A percentile compares a stretch with the other conserved stretches of the same genome.
phyloP scores from a whole-genome alignment of 2,329 filamentous ascomycete genomes.

The Microdochium bolleyi region DNA sequence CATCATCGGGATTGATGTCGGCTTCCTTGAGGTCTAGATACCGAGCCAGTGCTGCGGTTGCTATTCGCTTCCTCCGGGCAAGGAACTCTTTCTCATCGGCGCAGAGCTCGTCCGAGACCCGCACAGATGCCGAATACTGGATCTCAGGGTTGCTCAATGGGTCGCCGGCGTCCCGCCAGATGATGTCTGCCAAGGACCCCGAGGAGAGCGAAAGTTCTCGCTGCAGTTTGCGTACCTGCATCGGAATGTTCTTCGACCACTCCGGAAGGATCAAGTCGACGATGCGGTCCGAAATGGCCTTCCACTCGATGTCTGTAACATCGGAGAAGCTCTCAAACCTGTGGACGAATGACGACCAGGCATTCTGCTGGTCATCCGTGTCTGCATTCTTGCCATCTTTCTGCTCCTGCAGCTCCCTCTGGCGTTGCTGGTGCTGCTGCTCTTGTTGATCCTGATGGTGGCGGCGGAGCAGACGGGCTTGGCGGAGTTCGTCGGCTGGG shows the following conservation, averaged over 20 bases:
- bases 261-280: conserved; percentile 69
- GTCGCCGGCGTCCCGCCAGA: conserved; percentile 88
- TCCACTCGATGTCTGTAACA: conserved; percentile 47
- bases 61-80: conserved; percentile 57
- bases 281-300: conserved; percentile 46
- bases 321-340: conserved; percentile 46
- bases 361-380: conserved; percentile 15
- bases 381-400: conserved; percentile 5
- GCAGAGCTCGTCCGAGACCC: conserved; percentile 75
- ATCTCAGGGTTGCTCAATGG: conserved; percentile 82
- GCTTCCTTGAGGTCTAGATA: conserved; percentile 74
- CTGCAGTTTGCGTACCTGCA: conserved; percentile 74
- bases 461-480: conserved; percentile 6
- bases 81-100: conserved; percentile 74
- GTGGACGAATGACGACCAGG: conserved; percentile 39
- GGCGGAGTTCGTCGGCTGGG: conserved; percentile 25
- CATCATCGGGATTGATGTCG: conserved; percentile 85
- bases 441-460: conserved; percentile 6
- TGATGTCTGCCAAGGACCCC: conserved; percentile 83
- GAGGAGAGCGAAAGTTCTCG: conserved; percentile 80
- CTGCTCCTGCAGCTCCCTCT: conserved; percentile 6
- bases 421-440: conserved; percentile 5
- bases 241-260: conserved; percentile 73
- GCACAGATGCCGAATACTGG: conserved; percentile 68
- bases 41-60: conserved; percentile 65